Base-by-base conservation (phyloP, 78 protist species). In the Tieghemostelium lacteum region DNA sequence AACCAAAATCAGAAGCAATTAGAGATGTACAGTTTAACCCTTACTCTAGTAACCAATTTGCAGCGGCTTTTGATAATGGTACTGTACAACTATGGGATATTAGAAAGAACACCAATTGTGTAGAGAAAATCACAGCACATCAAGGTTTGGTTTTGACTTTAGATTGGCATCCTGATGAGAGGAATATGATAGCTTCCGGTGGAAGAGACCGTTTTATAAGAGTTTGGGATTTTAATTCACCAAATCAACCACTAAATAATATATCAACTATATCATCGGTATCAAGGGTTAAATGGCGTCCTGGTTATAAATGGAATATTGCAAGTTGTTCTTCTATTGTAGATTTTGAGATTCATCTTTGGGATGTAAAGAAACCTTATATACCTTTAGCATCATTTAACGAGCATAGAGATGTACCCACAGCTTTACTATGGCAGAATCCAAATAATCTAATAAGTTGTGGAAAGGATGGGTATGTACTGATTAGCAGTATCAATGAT, bases 61-160 rank as follows among this genome's bases (percentile, higher is more conserved):
- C 88, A 8, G 92, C 93, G 33, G 96, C 94, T 28, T 85, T 94
- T 54, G 96, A 94, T 45, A 88, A 94, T 76, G 96, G 96, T 29
- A 78, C 88, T 14, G 78, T 94, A 4, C 94, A 94, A 37, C 57
- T 94, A 26, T 88, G 96, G 96, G 96, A 93, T 69, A 75, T 87
- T 0, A 73, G 96, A 39, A 93, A 86, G 40, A 58, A 77, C 49
- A 86, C 80, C 2, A 20, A 2, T 2, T 75, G 61, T 22, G 88
- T 67, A 2, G 72, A 71, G 31, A 74, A 74, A 60, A 93, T 86
- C 1, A 69, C 87, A 3, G 88, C 91, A 6, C 96, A 93, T 73
- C 91, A 86, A 55, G 93, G 96, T 61, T 69, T 92, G 19, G 95
- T 78, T 28, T 72, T 73, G 31, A 65, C 93, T 8, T 49, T 94